These are phyloP conservation scores for Candida yuanshanica DNA, from an alignment of 805 yeast genomes.

Conservation along the genomic window DNA sequence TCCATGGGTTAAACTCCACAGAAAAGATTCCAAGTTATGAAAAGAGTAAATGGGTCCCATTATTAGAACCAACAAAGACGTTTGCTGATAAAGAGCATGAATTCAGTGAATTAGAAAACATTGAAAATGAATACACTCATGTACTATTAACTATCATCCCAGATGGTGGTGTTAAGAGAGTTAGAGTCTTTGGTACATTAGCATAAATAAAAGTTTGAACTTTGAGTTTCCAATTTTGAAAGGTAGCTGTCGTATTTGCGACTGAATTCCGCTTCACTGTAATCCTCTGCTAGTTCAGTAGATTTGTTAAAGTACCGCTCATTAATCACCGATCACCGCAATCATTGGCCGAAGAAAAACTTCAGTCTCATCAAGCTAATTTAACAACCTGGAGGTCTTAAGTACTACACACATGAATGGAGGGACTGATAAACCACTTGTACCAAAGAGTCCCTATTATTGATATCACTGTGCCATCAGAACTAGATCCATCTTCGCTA, in stretches of 20 bases:
- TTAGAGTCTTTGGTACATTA: conserved; percentile 66
- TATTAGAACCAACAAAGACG: conserved; percentile 68
- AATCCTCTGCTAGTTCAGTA: too few relatives aligned
- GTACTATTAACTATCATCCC: conserved; percentile 82
- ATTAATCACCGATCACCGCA: too few relatives aligned
- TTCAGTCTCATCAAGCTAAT: too few relatives aligned
- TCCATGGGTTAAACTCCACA: conserved; percentile 50
- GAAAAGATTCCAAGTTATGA: conserved; percentile 36
- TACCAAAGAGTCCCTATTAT: conserved; percentile 20
- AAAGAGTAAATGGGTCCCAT: conserved; percentile 48
- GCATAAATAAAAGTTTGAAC: conserved; percentile 13
- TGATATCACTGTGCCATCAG: conserved; percentile 8
- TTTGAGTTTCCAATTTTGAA: neutral
- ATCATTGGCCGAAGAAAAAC: too few relatives aligned
- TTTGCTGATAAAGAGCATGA: conserved; percentile 80
- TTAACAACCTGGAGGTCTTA: too few relatives aligned
- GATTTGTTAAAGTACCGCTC: too few relatives aligned
- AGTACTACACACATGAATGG: conserved; percentile 8
- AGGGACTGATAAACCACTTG: conserved; percentile 11
- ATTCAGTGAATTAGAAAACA: conserved; percentile 29
- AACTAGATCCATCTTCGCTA: conserved; percentile 14
- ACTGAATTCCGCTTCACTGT: neutral
- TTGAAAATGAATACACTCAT: conserved; percentile 45
- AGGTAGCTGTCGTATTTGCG: neutral
- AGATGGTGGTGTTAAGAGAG: conserved; percentile 94